A percentile compares a stretch with the other conserved stretches of the same genome.
phyloP scores from a whole-genome alignment of 1,139 yeast genomes.

The Hanseniaspora uvarum region DNA sequence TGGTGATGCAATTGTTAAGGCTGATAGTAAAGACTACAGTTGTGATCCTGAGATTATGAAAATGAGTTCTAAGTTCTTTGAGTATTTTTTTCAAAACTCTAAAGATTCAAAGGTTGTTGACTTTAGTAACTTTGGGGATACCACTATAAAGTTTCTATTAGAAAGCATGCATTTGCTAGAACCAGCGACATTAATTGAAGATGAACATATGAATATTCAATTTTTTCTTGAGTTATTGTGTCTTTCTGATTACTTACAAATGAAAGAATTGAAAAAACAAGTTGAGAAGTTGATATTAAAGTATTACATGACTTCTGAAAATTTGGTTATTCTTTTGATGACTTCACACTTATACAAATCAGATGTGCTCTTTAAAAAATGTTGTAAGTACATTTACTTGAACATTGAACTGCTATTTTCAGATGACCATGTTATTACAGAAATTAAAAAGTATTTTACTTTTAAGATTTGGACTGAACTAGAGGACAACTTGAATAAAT shows the following conservation, averaged over 20 bases:
- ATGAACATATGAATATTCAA: constrained; percentile 38
- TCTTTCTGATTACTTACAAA: constrained; percentile 52
- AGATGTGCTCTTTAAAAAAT: constrained; percentile 44
- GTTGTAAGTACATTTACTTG: constrained; percentile 59
- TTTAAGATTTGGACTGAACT: constrained; percentile 29
- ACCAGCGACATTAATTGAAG: constrained; percentile 34
- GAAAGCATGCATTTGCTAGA: constrained; percentile 47
- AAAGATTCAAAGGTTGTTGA: constrained; percentile 42
- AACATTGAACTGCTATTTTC: constrained; percentile 57
- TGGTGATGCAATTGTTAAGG: constrained; percentile 30
- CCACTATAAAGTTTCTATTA: constrained; percentile 45
- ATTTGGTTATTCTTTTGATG: constrained; percentile 46
- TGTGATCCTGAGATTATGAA: constrained; percentile 42
- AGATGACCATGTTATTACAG: constrained; percentile 33
- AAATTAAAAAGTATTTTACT: constrained; percentile 25
- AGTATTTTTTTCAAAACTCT: constrained; percentile 44
- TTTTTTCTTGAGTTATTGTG: constrained; percentile 50
- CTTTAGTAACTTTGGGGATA: constrained; percentile 38
- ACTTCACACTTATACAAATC: constrained; percentile 49
- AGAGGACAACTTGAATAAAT: constrained; percentile 27
- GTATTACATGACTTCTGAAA: constrained; percentile 51
- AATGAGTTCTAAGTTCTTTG: constrained; percentile 52
- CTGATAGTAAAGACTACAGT: constrained; percentile 36
- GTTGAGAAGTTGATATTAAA: constrained; percentile 50
- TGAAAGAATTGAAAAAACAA: constrained; percentile 48